Conservation (phyloP, 2,329 filamentous ascomycete species). For the Beauveria medogensis region DNA sequence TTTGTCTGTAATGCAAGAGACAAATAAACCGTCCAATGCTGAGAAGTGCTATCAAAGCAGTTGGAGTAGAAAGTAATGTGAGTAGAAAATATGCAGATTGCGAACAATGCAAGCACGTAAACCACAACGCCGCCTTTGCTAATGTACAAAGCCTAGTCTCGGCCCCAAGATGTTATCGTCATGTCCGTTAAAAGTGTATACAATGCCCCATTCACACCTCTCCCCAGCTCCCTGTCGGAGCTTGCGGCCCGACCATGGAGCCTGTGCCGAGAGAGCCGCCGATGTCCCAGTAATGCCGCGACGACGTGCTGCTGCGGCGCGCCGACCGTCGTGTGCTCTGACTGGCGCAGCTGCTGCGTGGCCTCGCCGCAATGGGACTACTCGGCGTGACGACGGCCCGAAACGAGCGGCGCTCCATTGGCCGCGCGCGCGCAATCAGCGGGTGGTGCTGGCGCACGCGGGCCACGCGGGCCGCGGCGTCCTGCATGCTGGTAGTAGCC, state of each 20-base stretch:
- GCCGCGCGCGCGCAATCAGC: slow-evolving; percentile 55
- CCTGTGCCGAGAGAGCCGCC: slow-evolving; percentile 72
- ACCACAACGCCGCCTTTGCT: neutral
- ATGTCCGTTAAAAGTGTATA: neutral
- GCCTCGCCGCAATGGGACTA: slow-evolving; percentile 39
- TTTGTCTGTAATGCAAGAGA: neutral
- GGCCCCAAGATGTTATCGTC: neutral
- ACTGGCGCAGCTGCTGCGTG: slow-evolving; percentile 68
- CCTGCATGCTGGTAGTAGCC: slow-evolving; percentile 47
- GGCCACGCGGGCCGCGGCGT: slow-evolving; percentile 67
- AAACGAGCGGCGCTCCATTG: slow-evolving; percentile 47
- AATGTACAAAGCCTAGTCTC: neutral
- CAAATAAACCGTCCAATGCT: neutral
- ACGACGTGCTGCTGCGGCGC: slow-evolving; percentile 60
- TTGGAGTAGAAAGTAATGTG: neutral
- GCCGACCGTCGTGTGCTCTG: slow-evolving; percentile 74
- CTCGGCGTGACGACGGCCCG: slow-evolving; percentile 42
- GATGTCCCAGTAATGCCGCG: slow-evolving; percentile 87
- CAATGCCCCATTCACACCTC: slow-evolving; percentile 45
- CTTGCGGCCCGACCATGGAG: slow-evolving; percentile 58
- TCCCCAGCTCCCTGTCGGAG: slow-evolving; percentile 69
- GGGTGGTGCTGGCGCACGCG: slow-evolving; percentile 86
- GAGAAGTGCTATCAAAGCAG: neutral
- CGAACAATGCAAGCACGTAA: neutral
- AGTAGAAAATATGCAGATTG: neutral